Evolutionary conservation across 2,329 filamentous ascomycete genomes (phyloP), one percentile per base, ranked within the genome.

Genomic region (Aureobasidium mangrovei): DNA sequence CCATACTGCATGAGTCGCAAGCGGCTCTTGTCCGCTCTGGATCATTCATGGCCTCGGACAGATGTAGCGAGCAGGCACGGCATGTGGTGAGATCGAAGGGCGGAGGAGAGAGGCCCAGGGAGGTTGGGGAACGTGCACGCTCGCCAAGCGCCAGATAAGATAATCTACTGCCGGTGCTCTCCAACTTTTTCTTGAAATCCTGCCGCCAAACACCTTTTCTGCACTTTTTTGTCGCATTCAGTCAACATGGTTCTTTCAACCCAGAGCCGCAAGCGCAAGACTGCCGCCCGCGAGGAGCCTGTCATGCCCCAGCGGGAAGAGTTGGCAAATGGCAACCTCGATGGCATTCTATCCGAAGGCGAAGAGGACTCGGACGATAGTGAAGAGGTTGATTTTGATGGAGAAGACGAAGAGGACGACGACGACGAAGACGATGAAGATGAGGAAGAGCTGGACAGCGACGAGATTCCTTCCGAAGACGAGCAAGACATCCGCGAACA

Each of bases 401-500:
- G 58, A 24, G 64, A 66, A 29, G 70, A 74, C 18, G 65, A 40
- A 38, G 66, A 71, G 54, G 61, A 62, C 18, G 62, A 63, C 5
- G 59, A 64, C 33, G 62, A 64, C 2, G 61, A 62, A 7, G 60
- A 62, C 1, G 63, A 60, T 4, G 64, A 65, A 1, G 65, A 65
- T 1, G 65, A 67, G n/a, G 67, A 68, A 39, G 70, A 70, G 38
- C 55, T 70, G 18, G 67, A 70, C 43, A 69, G 68, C 60, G 68
- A 72, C 55, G 69, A 72, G 54, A 65, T 69, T 7, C 65, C 67
- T 3, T 69, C 68, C 4, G 71, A 69, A 27, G 67, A 69, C 33
- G 69, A 69, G 35, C 67, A 69, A 54, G 69, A 71, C 54, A 70
- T 75, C 18, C 68, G 72, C 48, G 64, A 72, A 56, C 72, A 75